Percentiles rank a stretch among this genome's conserved stretches.
These are phyloP conservation scores for Podaxis sp. DNA, from an alignment of 768 basidiomycete species.

Conservation along the genomic window DNA sequence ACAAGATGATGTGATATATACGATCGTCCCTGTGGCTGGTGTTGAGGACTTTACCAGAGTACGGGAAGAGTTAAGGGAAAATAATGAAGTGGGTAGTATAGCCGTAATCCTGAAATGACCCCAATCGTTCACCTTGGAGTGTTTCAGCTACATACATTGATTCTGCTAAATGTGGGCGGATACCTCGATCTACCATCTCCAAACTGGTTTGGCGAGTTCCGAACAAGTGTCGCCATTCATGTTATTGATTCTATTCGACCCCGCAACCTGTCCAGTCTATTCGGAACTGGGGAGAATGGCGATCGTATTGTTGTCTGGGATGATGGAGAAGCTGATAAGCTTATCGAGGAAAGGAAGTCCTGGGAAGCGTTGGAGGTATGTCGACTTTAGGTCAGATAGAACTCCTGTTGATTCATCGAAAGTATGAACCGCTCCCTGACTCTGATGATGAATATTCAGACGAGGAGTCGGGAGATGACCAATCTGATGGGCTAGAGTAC, in stretches of 20 bases:
- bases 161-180: constrained; percentile 91
- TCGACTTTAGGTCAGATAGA: constrained; percentile 11
- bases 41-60: constrained; percentile 70
- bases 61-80: constrained; percentile 61
- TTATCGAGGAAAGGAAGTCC: constrained; percentile 72
- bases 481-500: constrained; percentile 43
- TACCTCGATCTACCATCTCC: constrained; percentile 77
- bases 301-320: constrained; percentile 90
- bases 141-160: constrained; percentile 77
- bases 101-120: background rate
- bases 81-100: constrained; percentile 54
- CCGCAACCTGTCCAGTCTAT: constrained; percentile 84
- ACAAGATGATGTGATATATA: constrained; percentile 91
- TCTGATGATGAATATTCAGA: constrained; percentile 63
- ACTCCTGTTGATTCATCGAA: constrained; percentile 7
- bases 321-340: constrained; percentile 73
- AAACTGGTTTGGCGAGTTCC: constrained; percentile 77
- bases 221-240: constrained; percentile 67
- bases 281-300: constrained; percentile 62
- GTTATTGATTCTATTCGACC: constrained; percentile 95
- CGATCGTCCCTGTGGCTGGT: constrained; percentile 86
- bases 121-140: constrained; percentile 3
- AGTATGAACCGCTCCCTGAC: constrained; percentile 80
- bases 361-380: constrained; percentile 83
- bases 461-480: constrained; percentile 45